Evolutionary conservation across 306 rosid genomes (phyloP).

Genomic region (Argentina anserina): DNA sequence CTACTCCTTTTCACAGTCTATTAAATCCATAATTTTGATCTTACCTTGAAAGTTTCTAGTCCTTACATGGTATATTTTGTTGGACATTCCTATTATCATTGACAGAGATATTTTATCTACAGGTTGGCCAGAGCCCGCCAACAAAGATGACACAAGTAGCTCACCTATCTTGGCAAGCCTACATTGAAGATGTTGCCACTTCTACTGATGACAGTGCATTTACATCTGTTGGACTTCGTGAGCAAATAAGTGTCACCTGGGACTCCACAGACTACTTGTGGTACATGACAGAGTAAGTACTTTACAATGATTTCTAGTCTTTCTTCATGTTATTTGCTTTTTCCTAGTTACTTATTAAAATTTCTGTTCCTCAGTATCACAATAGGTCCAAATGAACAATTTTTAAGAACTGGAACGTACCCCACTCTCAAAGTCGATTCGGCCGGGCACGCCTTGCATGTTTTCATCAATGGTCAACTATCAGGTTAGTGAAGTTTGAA

Average conservation of each 20-base stretch:
- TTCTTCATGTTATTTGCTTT: not conserved
- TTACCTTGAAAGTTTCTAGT: not conserved
- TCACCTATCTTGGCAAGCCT: constrained; percentile 65
- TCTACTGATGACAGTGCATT: constrained; percentile 42
- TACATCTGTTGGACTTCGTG: constrained; percentile 55
- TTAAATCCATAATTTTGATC: not conserved
- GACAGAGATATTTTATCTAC: constrained; percentile 15
- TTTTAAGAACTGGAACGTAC: constrained; percentile 54
- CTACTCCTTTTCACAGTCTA: not conserved
- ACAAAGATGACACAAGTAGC: constrained; percentile 53
- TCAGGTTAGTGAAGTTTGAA: constrained; percentile 54
- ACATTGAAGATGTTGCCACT: constrained; percentile 69
- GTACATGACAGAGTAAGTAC: constrained; percentile 95
- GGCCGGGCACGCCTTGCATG: constrained; percentile 91
- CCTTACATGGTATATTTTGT: not conserved
- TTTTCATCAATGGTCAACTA: constrained; percentile 82
- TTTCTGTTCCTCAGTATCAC: constrained; percentile 50
- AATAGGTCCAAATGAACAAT: constrained; percentile 65
- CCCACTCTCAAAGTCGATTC: constrained; percentile 71
- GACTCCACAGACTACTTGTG: constrained; percentile 89
- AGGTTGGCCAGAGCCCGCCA: constrained; percentile 55
- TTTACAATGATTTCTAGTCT: constrained; percentile 11
- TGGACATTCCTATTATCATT: constrained; percentile 14
- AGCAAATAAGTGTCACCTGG: constrained; percentile 69
- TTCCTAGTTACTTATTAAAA: not conserved